Conservation (phyloP, 2,329 filamentous ascomycete species). For the Parafenestella ontariensis region DNA sequence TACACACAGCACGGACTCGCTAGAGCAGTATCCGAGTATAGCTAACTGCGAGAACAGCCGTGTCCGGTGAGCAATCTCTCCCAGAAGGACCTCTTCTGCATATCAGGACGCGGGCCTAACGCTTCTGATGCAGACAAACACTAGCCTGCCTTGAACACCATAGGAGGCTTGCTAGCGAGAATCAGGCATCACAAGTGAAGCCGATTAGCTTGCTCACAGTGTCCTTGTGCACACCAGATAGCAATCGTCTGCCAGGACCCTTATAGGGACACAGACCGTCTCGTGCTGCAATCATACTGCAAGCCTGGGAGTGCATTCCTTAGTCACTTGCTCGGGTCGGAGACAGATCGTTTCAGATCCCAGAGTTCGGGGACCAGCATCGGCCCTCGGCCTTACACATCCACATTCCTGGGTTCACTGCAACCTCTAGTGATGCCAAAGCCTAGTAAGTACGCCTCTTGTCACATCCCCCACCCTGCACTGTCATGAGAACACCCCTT, state of each 20-base stretch:
- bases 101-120: constrained; percentile 36
- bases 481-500: constrained; percentile 43
- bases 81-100: constrained; percentile 21
- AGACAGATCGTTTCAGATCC: constrained; percentile 49
- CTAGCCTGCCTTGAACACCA: constrained; percentile 31
- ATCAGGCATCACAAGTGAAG: constrained; percentile 38
- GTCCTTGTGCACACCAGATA: constrained; percentile 42
- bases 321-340: constrained; percentile 45
- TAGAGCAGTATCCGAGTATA: constrained; percentile 23
- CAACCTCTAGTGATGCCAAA: constrained; percentile 50
- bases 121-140: constrained; percentile 40
- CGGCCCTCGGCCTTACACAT: constrained; percentile 42
- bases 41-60: constrained; percentile 19
- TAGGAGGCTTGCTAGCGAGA: constrained; percentile 38
- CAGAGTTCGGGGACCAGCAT: constrained; percentile 42
- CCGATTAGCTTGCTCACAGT: constrained; percentile 42
- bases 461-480: constrained; percentile 37
- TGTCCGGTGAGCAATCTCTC: constrained; percentile 34
- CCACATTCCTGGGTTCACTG: constrained; percentile 47
- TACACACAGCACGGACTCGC: constrained; percentile 21
- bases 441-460: constrained; percentile 48
- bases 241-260: constrained; percentile 40
- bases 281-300: constrained; percentile 48
- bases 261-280: constrained; percentile 49
- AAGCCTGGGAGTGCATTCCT: constrained; percentile 41